phyloP scores from a whole-genome alignment of 1,284 basidiomycete genomes.

The Baeospora myosura region DNA sequence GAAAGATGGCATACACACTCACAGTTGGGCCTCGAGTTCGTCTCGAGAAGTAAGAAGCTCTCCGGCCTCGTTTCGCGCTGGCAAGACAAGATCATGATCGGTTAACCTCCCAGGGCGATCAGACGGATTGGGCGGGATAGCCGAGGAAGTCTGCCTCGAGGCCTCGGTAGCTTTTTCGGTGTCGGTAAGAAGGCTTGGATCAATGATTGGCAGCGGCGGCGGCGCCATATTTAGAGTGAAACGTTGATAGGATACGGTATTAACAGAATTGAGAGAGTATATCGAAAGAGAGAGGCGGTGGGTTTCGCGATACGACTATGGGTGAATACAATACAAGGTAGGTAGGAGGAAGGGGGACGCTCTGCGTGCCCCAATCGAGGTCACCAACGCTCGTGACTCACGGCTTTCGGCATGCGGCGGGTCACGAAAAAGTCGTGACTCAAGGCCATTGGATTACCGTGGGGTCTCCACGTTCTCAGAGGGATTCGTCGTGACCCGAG shows the following conservation, averaged over 20 bases:
- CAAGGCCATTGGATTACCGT: background rate
- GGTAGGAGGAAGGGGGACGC: background rate
- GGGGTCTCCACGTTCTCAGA: too few relatives aligned
- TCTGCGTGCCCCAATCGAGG: background rate
- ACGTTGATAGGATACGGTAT: background rate
- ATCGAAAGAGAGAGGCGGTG: background rate
- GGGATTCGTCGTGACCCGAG: too few relatives aligned
- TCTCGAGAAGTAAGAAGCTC: background rate
- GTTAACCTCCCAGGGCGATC: too few relatives aligned
- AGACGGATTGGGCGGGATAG: background rate
- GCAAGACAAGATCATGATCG: background rate
- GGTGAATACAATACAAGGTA: background rate
- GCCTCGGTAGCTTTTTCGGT: background rate
- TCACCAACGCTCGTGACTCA: background rate
- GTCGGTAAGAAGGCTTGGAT: background rate
- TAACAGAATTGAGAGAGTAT: background rate
- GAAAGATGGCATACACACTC: background rate
- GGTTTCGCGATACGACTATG: background rate
- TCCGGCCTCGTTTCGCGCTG: background rate
- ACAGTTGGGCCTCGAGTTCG: background rate
- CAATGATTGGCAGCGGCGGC: background rate
- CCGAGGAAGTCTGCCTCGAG: background rate
- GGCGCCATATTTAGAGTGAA: background rate
- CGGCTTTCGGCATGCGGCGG: background rate
- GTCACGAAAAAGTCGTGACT: background rate